Evolutionary conservation across 1,284 basidiomycete genomes (phyloP).

Genomic region (Cronartium ribicola): DNA sequence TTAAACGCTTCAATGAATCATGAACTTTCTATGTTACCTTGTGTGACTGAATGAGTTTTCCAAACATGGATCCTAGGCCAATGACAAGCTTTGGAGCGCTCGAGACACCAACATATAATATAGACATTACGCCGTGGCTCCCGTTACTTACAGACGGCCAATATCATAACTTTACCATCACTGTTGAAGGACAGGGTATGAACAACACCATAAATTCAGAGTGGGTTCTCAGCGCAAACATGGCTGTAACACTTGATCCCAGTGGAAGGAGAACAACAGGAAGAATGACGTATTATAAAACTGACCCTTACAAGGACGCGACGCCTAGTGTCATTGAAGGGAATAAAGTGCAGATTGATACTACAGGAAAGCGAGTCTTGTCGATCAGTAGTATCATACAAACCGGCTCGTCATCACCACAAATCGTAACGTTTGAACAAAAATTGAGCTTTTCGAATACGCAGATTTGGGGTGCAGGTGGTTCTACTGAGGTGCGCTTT

Average conservation of each 20-base stretch:
- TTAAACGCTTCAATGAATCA: no score
- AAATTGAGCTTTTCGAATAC: no score
- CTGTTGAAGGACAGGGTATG: slow-evolving; percentile 67
- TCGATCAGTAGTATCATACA: no score
- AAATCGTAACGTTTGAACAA: no score
- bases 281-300: not conserved
- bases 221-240: slow-evolving; percentile 70
- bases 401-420: no score
- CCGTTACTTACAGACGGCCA: slow-evolving; percentile 65
- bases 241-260: slow-evolving; percentile 59
- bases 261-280: slow-evolving; percentile 22
- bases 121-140: slow-evolving; percentile 73
- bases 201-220: slow-evolving; percentile 62
- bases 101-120: slow-evolving; percentile 70
- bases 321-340: not conserved
- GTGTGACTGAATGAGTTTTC: not conserved
- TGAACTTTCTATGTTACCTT: not conserved
- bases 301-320: not conserved
- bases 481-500: no score
- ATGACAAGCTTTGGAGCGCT: slow-evolving; percentile 72
- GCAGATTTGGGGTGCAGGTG: no score
- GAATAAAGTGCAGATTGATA: no score
- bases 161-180: slow-evolving; percentile 65
- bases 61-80: slow-evolving; percentile 54
- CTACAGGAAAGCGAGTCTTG: no score